Percentiles rank a stretch among this genome's conserved stretches.
Conservation (phyloP, 768 basidiomycete species). For the Rhizopogon vulgaris region DNA sequence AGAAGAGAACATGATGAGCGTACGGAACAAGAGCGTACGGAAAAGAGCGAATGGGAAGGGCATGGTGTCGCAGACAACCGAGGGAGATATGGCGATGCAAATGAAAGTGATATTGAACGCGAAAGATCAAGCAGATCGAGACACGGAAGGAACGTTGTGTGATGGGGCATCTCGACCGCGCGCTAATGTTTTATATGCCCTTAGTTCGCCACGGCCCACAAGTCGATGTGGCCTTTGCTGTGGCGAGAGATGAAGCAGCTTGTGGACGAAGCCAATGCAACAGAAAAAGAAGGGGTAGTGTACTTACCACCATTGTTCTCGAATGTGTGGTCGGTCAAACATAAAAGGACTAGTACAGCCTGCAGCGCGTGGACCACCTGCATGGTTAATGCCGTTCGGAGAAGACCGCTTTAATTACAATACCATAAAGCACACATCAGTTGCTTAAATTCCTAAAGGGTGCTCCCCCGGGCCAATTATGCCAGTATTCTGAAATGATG, state of each 20-base stretch:
- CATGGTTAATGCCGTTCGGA: neutral
- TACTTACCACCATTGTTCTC: neutral
- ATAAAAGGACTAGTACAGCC: too few relatives aligned
- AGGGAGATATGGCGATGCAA: neutral
- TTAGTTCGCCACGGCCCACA: neutral
- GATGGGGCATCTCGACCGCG: neutral
- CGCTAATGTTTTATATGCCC: neutral
- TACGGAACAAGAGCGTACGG: conserved; percentile 15
- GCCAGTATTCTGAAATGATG: too few relatives aligned
- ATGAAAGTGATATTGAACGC: conserved; percentile 5
- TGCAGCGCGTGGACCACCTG: neutral
- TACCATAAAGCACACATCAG: neutral
- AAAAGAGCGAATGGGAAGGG: conserved; percentile 17
- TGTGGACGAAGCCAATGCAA: neutral
- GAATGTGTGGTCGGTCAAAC: neutral
- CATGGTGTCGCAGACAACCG: conserved; percentile 22
- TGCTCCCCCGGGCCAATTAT: neutral
- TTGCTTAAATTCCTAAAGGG: neutral
- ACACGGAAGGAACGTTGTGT: neutral
- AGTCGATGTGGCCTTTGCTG: neutral
- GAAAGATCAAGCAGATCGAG: conserved; percentile 2
- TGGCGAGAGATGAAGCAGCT: neutral
- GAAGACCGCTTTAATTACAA: neutral
- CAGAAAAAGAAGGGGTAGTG: neutral
- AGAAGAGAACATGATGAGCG: conserved; percentile 1